Base-by-base conservation (phyloP, 129 eudicot genomes). In the Centella asiatica region DNA sequence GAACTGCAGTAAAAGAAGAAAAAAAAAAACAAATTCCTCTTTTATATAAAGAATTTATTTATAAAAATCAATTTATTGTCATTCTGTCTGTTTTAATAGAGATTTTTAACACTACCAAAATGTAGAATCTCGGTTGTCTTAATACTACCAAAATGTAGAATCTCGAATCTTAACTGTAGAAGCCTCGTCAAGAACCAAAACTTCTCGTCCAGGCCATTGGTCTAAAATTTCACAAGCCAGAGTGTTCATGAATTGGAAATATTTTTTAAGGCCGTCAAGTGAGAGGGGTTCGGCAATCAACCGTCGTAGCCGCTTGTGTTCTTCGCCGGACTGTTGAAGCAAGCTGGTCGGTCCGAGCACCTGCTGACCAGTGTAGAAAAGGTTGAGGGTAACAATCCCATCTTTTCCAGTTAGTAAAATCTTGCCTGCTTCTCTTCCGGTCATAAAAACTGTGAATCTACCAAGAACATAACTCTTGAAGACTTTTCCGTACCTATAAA, bases 391-490 rank as follows among this genome's bases (percentile, higher is more conserved):
- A 65, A 87, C 95, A 68, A 80, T 72, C 34, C 95, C 95, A 73
- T 87, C 95, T 83, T 87, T 87, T 29, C 95, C 90, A 2, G 95
- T 83, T 63, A 83, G 34, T 57, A 87, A 40, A 57, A 83, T 76
- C 81, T 83, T 87, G 72, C 87, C 70, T 14, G 95, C 95, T 65
- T 87, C 95, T 67, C 90, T 75, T 32, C 95, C 90, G 0, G 85
- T 86, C 71, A 83, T 79, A 70, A 83, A 86, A 32, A 86, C 78
- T 29, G 85, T 86, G 57, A 57, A 86, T 50, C 87, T 80, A 32
- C 95, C 89, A 67, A 82, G 60, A 4, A 86, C 84, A n/a, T 68
- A 82, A 76, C 84, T 86, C 82, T 86, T 86, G 42, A 86, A 86
- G 71, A 86, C 86, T 70, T 86, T 86, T 13, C 89, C 95, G 20